Conservation (phyloP, 192 early-diverging fungal species). For the Podila verticillata region DNA sequence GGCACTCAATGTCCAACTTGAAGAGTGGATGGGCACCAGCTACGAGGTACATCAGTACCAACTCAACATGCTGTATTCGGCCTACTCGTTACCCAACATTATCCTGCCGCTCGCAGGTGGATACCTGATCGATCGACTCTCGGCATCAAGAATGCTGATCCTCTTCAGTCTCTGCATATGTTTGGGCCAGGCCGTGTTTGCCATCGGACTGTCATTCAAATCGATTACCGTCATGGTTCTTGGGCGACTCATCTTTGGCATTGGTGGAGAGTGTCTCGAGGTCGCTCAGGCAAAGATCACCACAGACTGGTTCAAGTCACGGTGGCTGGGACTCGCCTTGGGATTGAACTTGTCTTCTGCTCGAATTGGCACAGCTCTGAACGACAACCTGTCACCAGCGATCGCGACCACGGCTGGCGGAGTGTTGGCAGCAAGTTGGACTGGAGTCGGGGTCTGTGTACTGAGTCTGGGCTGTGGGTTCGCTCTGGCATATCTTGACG, state of each 20-base stretch:
- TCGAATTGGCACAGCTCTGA: conserved; percentile 64
- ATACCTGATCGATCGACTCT: conserved; percentile 63
- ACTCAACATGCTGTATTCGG: conserved; percentile 57
- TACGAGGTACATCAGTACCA: conserved; percentile 54
- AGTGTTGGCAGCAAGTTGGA: conserved; percentile 60
- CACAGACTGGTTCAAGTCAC: conserved; percentile 68
- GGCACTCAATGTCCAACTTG: conserved; percentile 51
- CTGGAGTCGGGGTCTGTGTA: conserved; percentile 59
- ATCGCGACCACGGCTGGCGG: conserved; percentile 41
- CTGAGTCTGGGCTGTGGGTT: conserved; percentile 52
- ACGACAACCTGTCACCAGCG: conserved; percentile 67
- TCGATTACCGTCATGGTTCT: conserved; percentile 59
- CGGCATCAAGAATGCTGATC: conserved; percentile 58
- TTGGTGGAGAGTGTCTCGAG: conserved; percentile 71
- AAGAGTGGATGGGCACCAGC: conserved; percentile 44
- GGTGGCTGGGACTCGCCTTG: conserved; percentile 69
- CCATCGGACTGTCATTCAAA: conserved; percentile 59
- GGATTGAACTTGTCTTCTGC: conserved; percentile 62
- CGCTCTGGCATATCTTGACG: conserved; percentile 56
- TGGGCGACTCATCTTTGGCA: conserved; percentile 70
- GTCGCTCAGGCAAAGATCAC: conserved; percentile 68
- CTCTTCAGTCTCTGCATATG: conserved; percentile 59
- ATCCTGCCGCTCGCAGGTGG: conserved; percentile 55
- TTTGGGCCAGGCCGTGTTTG: conserved; percentile 68
- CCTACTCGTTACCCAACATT: conserved; percentile 51